A percentile compares a stretch with the other conserved stretches of the same genome.
Conservation (phyloP, 805 yeast genomes). For the Monosporozyma solicola region DNA sequence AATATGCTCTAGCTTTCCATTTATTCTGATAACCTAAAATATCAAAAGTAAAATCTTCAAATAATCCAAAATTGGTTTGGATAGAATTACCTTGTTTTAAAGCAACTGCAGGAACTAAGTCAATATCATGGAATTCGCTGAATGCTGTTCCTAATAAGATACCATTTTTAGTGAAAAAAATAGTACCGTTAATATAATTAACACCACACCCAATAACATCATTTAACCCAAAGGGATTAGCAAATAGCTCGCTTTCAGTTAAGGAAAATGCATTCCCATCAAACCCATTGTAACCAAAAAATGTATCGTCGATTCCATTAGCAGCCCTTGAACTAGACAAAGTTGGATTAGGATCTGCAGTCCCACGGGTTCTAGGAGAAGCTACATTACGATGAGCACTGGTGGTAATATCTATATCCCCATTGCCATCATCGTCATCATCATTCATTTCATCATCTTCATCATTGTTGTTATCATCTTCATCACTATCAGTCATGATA, state of each 20-base stretch:
- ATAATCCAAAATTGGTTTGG: constrained; percentile 35
- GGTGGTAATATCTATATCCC: not conserved
- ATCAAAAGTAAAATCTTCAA: constrained; percentile 50
- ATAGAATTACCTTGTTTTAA: constrained; percentile 31
- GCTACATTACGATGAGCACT: not conserved
- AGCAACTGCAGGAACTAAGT: constrained; percentile 41
- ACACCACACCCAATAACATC: constrained; percentile 83
- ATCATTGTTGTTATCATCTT: constrained; percentile 1
- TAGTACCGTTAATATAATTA: constrained; percentile 50
- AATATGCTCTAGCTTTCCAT: constrained; percentile 34
- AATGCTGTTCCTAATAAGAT: constrained; percentile 49
- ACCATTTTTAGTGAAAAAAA: constrained; percentile 81
- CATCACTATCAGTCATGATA: not conserved
- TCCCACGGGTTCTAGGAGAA: not conserved
- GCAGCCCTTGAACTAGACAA: not conserved
- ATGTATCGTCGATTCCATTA: constrained; percentile 15
- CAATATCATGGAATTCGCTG: constrained; percentile 33
- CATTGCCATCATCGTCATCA: not conserved
- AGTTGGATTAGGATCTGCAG: not conserved
- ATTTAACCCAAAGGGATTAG: constrained; percentile 36
- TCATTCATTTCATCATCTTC: constrained; percentile 1
- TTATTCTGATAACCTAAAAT: constrained; percentile 43
- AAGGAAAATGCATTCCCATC: constrained; percentile 23
- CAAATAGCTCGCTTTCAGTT: not conserved
- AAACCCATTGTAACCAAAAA: constrained; percentile 24